A percentile compares a stretch with the other conserved stretches of the same genome.
phyloP scores from a whole-genome alignment of 768 basidiomycete genomes.

The Guyanaporus albipodus region DNA sequence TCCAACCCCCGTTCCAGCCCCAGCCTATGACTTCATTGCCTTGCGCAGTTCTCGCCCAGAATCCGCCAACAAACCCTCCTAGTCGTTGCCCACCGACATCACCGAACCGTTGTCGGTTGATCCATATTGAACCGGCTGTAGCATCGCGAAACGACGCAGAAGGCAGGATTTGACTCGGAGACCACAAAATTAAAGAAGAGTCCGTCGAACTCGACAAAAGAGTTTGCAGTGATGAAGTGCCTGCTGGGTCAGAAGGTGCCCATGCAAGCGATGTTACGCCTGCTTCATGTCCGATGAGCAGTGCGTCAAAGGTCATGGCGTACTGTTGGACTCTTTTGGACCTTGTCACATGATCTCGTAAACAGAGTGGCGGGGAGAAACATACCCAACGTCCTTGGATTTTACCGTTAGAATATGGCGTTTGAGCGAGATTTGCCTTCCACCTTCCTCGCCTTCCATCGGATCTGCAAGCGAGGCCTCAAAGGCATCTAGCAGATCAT shows the following conservation, averaged over 20 bases:
- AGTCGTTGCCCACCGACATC: slow-evolving; percentile 89
- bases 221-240: slow-evolving; percentile 35
- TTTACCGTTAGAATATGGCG: slow-evolving; percentile 74
- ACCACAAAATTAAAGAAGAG: slow-evolving; percentile 94
- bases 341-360: slow-evolving; percentile 9
- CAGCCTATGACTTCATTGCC: slow-evolving; percentile 71
- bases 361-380: slow-evolving; percentile 22
- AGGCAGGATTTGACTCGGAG: slow-evolving; percentile 55
- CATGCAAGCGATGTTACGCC: slow-evolving; percentile 87
- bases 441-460: slow-evolving; percentile 72
- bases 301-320: slow-evolving; percentile 86
- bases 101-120: slow-evolving; percentile 86
- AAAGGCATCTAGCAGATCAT: slow-evolving; percentile 84
- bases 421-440: slow-evolving; percentile 84
- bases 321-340: slow-evolving; percentile 47
- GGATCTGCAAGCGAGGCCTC: slow-evolving; percentile 75
- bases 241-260: slow-evolving; percentile 44
- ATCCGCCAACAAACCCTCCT: slow-evolving; percentile 88
- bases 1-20: slow-evolving; percentile 95
- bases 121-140: slow-evolving; percentile 69
- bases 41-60: slow-evolving; percentile 56
- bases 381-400: slow-evolving; percentile 27
- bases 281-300: slow-evolving; percentile 94
- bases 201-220: slow-evolving; percentile 94
- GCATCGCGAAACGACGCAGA: slow-evolving; percentile 34